These are phyloP conservation scores for Rosa lucieae DNA, from an alignment of 306 rosid species.

Conservation along the genomic window DNA sequence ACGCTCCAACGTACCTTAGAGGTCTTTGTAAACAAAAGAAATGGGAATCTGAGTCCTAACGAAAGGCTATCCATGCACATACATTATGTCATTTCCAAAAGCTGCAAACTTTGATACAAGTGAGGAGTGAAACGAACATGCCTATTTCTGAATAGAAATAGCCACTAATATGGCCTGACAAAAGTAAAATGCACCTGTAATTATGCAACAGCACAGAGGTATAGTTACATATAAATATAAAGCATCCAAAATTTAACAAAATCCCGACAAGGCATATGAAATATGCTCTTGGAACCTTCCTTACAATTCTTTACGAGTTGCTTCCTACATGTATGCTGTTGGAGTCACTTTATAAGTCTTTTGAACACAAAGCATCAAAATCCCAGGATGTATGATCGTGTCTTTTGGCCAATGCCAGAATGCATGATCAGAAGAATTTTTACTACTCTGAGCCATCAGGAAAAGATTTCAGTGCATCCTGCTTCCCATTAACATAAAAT, in stretches of 20 bases:
- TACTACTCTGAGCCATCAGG: constrained; percentile 81
- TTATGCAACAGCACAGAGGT: neutral
- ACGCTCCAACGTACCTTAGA: neutral
- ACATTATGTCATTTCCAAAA: neutral
- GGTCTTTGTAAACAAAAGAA: neutral
- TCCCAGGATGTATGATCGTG: neutral
- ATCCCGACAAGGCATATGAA: neutral
- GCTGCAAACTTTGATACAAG: neutral
- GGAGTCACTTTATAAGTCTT: neutral
- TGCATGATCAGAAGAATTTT: constrained; percentile 12
- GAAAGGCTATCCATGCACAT: neutral
- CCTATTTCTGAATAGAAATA: neutral
- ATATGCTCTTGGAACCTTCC: constrained; percentile 13
- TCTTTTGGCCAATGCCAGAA: neutral
- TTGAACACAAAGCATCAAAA: constrained; percentile 21
- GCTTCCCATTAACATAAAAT: constrained; percentile 64
- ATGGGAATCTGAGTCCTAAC: neutral
- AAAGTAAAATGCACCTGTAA: neutral
- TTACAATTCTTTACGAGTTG: neutral
- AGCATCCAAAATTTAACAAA: neutral
- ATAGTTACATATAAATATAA: neutral
- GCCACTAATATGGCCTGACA: neutral
- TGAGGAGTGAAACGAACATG: neutral
- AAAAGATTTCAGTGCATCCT: constrained; percentile 71
- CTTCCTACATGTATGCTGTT: neutral